These are phyloP conservation scores for Linnemannia schmuckeri DNA, from an alignment of 192 early-diverging fungal genomes.

Conservation along the genomic window DNA sequence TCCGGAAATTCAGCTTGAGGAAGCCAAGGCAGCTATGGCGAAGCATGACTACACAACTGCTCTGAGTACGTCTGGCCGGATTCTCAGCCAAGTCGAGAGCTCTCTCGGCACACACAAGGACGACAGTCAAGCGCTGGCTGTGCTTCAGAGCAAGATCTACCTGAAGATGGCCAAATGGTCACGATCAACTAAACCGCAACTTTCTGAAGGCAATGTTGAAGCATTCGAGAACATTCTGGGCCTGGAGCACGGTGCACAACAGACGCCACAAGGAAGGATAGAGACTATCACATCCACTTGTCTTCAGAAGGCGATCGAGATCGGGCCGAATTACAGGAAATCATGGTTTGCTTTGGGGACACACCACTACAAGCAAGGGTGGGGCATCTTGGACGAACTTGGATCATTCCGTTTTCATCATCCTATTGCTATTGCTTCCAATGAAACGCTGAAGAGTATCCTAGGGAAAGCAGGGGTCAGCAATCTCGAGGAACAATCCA, in stretches of 20 bases:
- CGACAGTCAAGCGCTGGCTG: background rate
- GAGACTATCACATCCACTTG: constrained; percentile 44
- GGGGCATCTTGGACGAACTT: constrained; percentile 68
- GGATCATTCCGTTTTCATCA: constrained; percentile 49
- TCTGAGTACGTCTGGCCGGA: constrained; percentile 13
- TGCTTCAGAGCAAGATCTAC: constrained; percentile 49
- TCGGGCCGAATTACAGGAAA: constrained; percentile 57
- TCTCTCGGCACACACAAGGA: background rate
- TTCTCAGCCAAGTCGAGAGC: constrained; percentile 2
- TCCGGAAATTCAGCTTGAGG: constrained; percentile 47
- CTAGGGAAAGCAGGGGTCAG: constrained; percentile 21
- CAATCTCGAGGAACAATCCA: constrained; percentile 31
- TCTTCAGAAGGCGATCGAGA: constrained; percentile 58
- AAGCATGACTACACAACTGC: constrained; percentile 40
- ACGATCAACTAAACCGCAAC: constrained; percentile 36
- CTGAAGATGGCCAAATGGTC: constrained; percentile 62
- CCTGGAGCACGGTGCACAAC: constrained; percentile 9
- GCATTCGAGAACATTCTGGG: constrained; percentile 38
- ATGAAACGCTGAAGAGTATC: constrained; percentile 24
- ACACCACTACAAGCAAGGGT: constrained; percentile 69
- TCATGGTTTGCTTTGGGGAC: constrained; percentile 75
- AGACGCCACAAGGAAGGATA: constrained; percentile 27
- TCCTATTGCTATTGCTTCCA: constrained; percentile 41
- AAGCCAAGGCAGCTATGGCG: constrained; percentile 44
- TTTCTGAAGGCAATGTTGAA: constrained; percentile 18